These are phyloP conservation scores for Sophora flavescens DNA, from an alignment of 306 rosid species.

Conservation along the genomic window DNA sequence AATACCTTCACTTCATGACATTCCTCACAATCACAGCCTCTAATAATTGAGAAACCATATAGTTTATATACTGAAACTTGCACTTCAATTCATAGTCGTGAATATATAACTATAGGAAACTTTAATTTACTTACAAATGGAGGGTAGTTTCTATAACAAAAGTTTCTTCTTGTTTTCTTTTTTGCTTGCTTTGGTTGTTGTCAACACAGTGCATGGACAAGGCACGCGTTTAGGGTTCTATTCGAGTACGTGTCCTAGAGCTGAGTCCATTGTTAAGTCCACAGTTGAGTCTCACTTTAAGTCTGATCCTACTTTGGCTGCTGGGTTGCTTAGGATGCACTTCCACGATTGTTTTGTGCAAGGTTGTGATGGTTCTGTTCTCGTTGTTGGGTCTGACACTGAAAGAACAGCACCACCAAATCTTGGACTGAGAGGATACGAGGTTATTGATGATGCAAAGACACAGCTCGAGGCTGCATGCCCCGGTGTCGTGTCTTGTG, in stretches of 20 bases:
- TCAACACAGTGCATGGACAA: conserved; percentile 16
- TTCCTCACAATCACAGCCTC: neutral
- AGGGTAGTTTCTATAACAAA: neutral
- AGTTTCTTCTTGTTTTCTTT: neutral
- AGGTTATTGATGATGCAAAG: conserved; percentile 44
- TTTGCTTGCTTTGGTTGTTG: neutral
- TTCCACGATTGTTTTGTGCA: conserved; percentile 43
- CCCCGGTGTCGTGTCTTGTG: conserved; percentile 40
- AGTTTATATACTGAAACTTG: neutral
- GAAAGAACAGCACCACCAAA: conserved; percentile 8
- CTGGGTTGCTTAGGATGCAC: conserved; percentile 38
- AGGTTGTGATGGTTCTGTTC: conserved; percentile 45
- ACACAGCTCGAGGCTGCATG: conserved; percentile 28
- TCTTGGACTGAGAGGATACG: neutral
- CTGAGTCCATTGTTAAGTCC: conserved; percentile 40
- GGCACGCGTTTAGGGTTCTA: conserved; percentile 40
- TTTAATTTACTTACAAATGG: neutral
- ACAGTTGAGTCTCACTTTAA: conserved; percentile 26
- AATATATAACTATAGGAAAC: neutral
- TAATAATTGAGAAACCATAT: too few relatives aligned
- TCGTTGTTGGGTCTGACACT: neutral
- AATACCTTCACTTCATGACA: neutral
- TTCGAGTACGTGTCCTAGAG: conserved; percentile 14
- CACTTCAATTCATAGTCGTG: neutral
- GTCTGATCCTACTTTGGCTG: conserved; percentile 15